These are phyloP conservation scores for Starmerella cellae DNA, from an alignment of 805 yeast genomes.

Conservation along the genomic window DNA sequence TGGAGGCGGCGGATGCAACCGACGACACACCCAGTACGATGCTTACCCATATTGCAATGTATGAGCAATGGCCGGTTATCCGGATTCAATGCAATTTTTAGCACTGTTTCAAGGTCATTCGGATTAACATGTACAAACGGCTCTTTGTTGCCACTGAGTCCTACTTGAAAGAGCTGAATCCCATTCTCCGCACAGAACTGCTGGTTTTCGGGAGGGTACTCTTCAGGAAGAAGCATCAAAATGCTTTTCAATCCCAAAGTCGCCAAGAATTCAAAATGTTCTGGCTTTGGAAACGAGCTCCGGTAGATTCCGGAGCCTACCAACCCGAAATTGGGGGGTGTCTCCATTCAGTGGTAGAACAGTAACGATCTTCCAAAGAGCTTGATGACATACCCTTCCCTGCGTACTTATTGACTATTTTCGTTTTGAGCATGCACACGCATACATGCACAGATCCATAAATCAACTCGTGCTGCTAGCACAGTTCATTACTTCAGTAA, in stretches of 20 bases:
- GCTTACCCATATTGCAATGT: constrained; percentile 94
- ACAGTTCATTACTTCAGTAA: too few relatives aligned
- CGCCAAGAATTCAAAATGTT: constrained; percentile 59
- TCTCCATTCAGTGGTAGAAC: too few relatives aligned
- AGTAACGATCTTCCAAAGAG: too few relatives aligned
- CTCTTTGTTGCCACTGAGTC: constrained; percentile 80
- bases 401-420: too few relatives aligned
- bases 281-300: constrained; percentile 78
- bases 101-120: constrained; percentile 61
- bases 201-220: constrained; percentile 65
- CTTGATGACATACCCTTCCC: too few relatives aligned
- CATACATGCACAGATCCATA: too few relatives aligned
- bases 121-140: constrained; percentile 35
- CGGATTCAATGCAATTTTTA: constrained; percentile 70
- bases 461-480: too few relatives aligned
- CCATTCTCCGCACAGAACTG: constrained; percentile 48
- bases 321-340: constrained; percentile 82
- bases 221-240: constrained; percentile 79
- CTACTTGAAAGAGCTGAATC: constrained; percentile 70
- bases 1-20: constrained; percentile 85
- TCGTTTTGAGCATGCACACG: too few relatives aligned
- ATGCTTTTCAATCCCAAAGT: constrained; percentile 56
- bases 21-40: constrained; percentile 89
- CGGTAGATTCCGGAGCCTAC: constrained; percentile 71
- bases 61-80: constrained; percentile 81